These are phyloP conservation scores for Sonneratia caseolaris DNA, from an alignment of 345 rosid genomes.

Conservation along the genomic window DNA sequence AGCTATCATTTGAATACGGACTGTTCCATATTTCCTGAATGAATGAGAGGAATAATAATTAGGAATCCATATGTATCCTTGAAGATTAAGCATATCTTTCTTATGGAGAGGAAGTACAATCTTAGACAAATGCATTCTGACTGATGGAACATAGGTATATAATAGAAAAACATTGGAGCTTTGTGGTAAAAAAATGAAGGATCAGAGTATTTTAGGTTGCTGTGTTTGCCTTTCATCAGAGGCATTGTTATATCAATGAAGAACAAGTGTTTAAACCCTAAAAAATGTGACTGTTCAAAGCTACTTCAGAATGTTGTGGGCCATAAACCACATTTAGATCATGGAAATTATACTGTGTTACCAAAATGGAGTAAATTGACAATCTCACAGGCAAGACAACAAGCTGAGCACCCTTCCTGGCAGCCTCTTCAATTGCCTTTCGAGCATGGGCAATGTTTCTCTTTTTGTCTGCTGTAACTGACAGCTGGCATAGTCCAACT, in stretches of 20 bases:
- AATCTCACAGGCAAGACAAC: constrained; percentile 71
- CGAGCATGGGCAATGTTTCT: constrained; percentile 70
- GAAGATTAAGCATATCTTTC: neutral
- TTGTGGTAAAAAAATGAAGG: neutral
- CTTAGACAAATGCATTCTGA: neutral
- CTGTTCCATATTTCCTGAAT: constrained; percentile 90
- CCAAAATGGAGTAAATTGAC: neutral
- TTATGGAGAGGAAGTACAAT: no score
- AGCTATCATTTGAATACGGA: constrained; percentile 82
- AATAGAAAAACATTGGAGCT: neutral
- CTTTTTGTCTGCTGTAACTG: constrained; percentile 63
- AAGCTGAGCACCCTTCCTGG: constrained; percentile 61
- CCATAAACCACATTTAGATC: neutral
- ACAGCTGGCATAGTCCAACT: constrained; percentile 72
- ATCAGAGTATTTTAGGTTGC: neutral
- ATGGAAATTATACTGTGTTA: neutral
- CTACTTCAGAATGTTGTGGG: neutral
- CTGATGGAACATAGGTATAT: neutral
- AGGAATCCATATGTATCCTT: neutral
- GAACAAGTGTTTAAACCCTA: neutral
- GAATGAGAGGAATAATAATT: neutral
- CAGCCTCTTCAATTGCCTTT: constrained; percentile 60
- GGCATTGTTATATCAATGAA: neutral
- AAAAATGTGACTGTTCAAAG: neutral
- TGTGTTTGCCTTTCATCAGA: neutral